phyloP scores from a whole-genome alignment of 495 filamentous ascomycete species.

The Xylaria sp. region DNA sequence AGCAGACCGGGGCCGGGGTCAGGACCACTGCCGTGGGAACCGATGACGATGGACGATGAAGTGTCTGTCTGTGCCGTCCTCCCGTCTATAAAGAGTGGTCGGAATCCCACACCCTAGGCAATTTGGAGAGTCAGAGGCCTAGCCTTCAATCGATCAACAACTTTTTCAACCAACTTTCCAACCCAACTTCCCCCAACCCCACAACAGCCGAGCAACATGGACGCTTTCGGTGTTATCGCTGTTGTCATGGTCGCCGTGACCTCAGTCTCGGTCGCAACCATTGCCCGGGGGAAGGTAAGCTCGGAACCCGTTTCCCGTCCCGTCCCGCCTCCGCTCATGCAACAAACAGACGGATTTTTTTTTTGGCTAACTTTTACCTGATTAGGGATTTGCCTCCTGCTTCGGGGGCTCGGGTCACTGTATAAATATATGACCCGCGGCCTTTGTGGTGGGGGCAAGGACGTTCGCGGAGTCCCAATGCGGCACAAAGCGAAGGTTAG shows the following conservation, averaged over 20 bases:
- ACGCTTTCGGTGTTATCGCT: slow-evolving; percentile 20
- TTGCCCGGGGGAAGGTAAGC: slow-evolving; percentile 29
- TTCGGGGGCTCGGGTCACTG: background rate
- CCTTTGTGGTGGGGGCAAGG: background rate
- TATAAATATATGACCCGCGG: slow-evolving; percentile 21
- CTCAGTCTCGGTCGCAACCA: slow-evolving; percentile 24
- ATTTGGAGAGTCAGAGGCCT: slow-evolving; percentile 22
- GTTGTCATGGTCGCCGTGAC: slow-evolving; percentile 15
- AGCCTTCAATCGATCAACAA: slow-evolving; percentile 27
- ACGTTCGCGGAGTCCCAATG: slow-evolving; percentile 21
- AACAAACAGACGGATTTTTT: background rate
- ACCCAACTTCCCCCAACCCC: background rate
- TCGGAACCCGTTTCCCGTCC: too few species aligned
- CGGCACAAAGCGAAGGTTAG: slow-evolving; percentile 20
- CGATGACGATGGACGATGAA: slow-evolving; percentile 13
- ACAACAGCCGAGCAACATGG: slow-evolving; percentile 26
- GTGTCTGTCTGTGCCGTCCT: background rate
- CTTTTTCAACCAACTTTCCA: slow-evolving; percentile 12
- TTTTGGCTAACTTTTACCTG: background rate
- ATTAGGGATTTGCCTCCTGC: slow-evolving; percentile 21
- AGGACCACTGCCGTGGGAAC: background rate
- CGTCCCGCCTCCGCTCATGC: background rate
- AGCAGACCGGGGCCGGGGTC: background rate
- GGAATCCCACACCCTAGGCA: slow-evolving; percentile 13
- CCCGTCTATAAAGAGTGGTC: slow-evolving; percentile 23